Evolutionary conservation across 1,284 basidiomycete species (phyloP), one percentile per base, ranked within the genome.

Genomic region (Ganoderma lucidum): DNA sequence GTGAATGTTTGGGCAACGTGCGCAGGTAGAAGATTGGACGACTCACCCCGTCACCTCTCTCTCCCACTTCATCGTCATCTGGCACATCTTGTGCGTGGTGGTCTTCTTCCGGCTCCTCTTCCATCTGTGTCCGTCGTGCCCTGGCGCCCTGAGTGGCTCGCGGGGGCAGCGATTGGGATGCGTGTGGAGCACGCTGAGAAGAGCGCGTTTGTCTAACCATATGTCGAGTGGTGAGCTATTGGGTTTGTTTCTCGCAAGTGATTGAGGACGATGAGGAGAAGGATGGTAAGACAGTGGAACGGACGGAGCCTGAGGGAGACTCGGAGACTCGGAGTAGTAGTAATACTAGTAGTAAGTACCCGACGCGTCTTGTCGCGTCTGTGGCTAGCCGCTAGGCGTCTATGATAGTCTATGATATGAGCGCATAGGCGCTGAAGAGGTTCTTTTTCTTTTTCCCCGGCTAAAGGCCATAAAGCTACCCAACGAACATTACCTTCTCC

Each of bases 21-120:
- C 35, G 37, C 17, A 55, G 37, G 23, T 6, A 19, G n/a, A 28
- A 9, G 4, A 42, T 30, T 19, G 23, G 8, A 12, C 12, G 9
- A 37, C 63, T 56, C 28, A 58, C 63, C n/a, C 39, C 63, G 17
- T 58, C 37, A 9, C 79, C 79, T 23, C 80, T 79, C 56, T 78
- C 78, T 10, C 78, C 81, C 6, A 62, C 76, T 9, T 81, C 80
- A 8, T 80, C 81, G 2, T 65, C 72, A 3, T 68, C 73, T 15
- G 66, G 68, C 4, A 65, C 72, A 3, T 76, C 73, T 32, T 73
- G 71, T 5, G 76, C 72, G 6, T 67, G 65, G 19, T 64, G 30
- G 28, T 64, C 63, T 56, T 58, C 63, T 30, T 56, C 37, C 2
- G 62, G 62, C 42, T 79, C 78, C 1, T 78, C 80, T 15, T 80